These are phyloP conservation scores for Fusarium fracticaudum DNA, from an alignment of 2,329 filamentous ascomycete genomes.

Conservation along the genomic window DNA sequence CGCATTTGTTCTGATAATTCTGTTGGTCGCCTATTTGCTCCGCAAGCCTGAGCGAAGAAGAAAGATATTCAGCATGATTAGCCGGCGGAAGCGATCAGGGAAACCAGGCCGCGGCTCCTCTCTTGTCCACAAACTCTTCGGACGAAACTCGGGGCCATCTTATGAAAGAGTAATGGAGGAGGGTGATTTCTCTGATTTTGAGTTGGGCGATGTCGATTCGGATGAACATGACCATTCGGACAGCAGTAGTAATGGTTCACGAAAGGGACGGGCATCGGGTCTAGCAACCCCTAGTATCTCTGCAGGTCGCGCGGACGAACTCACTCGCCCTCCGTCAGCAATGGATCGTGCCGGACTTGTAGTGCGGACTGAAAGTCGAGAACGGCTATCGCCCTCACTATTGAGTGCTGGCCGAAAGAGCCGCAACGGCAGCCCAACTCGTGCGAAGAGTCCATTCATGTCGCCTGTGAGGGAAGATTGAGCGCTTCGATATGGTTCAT, in stretches of 20 bases:
- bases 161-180: slow-evolving; percentile 92
- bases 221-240: slow-evolving; percentile 73
- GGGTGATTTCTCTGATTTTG: slow-evolving; percentile 78
- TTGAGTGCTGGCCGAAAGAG: slow-evolving; percentile 66
- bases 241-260: slow-evolving; percentile 65
- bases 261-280: slow-evolving; percentile 70
- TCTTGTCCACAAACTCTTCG: slow-evolving; percentile 72
- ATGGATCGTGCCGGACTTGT: slow-evolving; percentile 78
- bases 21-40: slow-evolving; percentile 76
- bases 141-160: slow-evolving; percentile 57
- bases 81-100: slow-evolving; percentile 44
- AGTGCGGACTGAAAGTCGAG: slow-evolving; percentile 85
- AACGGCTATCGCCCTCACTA: slow-evolving; percentile 72
- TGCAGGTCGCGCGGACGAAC: slow-evolving; percentile 61
- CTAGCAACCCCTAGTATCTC: slow-evolving; percentile 73
- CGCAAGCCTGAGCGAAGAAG: slow-evolving; percentile 79
- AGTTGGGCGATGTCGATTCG: slow-evolving; percentile 74
- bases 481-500: background rate
- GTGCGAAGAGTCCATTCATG: slow-evolving; percentile 67
- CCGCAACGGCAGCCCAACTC: slow-evolving; percentile 65
- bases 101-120: slow-evolving; percentile 62
- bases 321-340: slow-evolving; percentile 52
- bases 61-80: slow-evolving; percentile 43
- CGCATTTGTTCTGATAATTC: slow-evolving; percentile 78
- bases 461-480: slow-evolving; percentile 57